Evolutionary conservation across 176 grass and related monocot species (phyloP).

Genomic region (Musa acuminata): DNA sequence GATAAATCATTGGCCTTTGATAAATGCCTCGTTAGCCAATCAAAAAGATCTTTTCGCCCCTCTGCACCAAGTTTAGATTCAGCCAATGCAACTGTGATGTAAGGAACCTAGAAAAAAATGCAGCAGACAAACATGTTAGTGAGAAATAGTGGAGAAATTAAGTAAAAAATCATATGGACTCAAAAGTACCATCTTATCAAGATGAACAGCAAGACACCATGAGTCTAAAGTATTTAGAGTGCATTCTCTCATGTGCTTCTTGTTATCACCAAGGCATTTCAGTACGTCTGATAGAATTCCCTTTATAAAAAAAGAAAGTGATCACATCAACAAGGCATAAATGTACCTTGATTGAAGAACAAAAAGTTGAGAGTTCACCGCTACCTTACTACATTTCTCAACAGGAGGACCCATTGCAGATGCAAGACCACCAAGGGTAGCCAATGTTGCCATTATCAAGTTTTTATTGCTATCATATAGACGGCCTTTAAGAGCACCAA

Average conservation of each 20-base stretch:
- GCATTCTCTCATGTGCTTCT: constrained; percentile 98
- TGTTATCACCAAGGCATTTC: constrained; percentile 95
- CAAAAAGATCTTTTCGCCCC: constrained; percentile 96
- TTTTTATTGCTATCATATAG: constrained; percentile 97
- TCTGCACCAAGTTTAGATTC: constrained; percentile 87
- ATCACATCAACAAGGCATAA: background rate
- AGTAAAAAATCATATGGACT: background rate
- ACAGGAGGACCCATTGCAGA: constrained; percentile 78
- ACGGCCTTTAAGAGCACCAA: constrained; percentile 67
- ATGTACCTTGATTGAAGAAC: background rate
- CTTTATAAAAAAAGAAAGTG: constrained; percentile 30
- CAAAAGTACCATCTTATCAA: constrained; percentile 76
- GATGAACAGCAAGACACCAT: constrained; percentile 79
- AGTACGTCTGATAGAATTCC: constrained; percentile 80
- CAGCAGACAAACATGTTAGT: constrained; percentile 5
- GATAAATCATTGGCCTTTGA: constrained; percentile 62
- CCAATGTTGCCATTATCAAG: constrained; percentile 78
- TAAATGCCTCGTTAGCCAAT: constrained; percentile 94
- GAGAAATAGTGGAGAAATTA: constrained; percentile 6
- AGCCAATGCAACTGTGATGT: constrained; percentile 58
- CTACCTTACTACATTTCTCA: constrained; percentile 98
- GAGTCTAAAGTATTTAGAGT: constrained; percentile 68
- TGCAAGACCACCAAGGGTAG: constrained; percentile 75
- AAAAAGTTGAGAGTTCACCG: constrained; percentile 4
- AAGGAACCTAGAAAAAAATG: constrained; percentile 56